Base-by-base conservation (phyloP, 345 rosid genomes). In the Salix suchowensis region DNA sequence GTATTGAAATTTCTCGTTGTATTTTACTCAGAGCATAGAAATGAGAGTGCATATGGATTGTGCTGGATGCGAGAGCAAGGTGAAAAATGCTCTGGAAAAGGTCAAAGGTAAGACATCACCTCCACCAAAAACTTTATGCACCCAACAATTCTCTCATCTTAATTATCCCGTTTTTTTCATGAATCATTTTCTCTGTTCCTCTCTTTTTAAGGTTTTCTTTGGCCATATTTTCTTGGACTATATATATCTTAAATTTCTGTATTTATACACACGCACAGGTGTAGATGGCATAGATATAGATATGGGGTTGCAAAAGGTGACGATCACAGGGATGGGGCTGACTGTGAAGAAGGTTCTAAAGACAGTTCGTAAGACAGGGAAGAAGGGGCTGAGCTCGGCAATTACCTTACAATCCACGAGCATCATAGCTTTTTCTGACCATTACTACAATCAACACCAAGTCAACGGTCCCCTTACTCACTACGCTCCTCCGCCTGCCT, bases 1-100 rank as follows among this genome's bases (percentile, higher is more conserved):
- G 46, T 40, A 40, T 40, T 39, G 16, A 44, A 50, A 28, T 2
- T 26, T 50, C 54, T 68, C 24, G 4, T 24, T 32, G 7, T 34
- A 58, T 67, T 24, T 24, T 1, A 28, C 54, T 79, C 87, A 94
- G 92, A 89, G 89, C 60, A 86, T 78, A 65, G 96, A 94, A 81
- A 88, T 92, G 94, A 84, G 94, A 85, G 98, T 92, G 68, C 91
- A 94, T 68, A 94, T 92, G 82, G 98, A 92, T 65, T 94, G 97
- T 74, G 88, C 77, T 26, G 97, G 98, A 68, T 92, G 97, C 81
- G 90, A 94, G 73, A 87, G 88, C 81, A 88, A 84, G 81, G 94
- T 91, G 12, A 90, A 81, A 81, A 72, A 23, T 70, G 77, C 90
- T 11, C 96, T 94, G 65, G 84, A 87, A 36, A 92, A 89, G 66